Conservation (phyloP, 2,329 filamentous ascomycete genomes). For the Ophiostoma tasmaniense region DNA sequence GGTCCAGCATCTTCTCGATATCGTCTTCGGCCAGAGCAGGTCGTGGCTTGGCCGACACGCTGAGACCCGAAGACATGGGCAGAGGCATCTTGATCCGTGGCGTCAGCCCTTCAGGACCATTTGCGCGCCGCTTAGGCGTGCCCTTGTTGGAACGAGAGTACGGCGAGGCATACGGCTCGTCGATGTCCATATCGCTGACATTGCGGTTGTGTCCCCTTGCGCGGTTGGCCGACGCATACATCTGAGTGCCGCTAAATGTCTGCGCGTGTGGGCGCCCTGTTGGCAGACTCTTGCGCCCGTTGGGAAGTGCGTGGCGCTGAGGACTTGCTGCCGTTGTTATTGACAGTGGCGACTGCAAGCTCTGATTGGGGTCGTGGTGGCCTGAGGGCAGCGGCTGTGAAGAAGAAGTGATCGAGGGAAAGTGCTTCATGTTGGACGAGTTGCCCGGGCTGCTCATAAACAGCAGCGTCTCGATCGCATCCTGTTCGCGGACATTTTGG, state of each 20-base stretch:
- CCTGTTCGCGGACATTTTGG: conserved; percentile 64
- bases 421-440: conserved; percentile 54
- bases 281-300: conserved; percentile 44
- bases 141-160: conserved; percentile 26
- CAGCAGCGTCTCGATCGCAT: conserved; percentile 69
- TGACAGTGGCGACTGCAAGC: conserved; percentile 23
- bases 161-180: conserved; percentile 32
- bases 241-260: conserved; percentile 17
- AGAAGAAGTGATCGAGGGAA: conserved; percentile 33
- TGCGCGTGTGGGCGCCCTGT: conserved; percentile 32
- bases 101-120: conserved; percentile 28
- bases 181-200: conserved; percentile 41
- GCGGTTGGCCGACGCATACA: conserved; percentile 22
- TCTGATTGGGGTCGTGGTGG: conserved; percentile 19
- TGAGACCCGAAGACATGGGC: conserved; percentile 43
- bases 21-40: conserved; percentile 44
- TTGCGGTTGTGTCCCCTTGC: conserved; percentile 20
- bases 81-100: conserved; percentile 34
- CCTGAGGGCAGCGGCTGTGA: conserved; percentile 32
- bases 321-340: conserved; percentile 17
- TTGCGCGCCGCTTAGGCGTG: conserved; percentile 37
- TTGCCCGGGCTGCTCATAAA: conserved; percentile 77
- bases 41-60: conserved; percentile 32
- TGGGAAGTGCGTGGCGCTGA: conserved; percentile 37
- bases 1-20: conserved; percentile 51